These are phyloP conservation scores for Actinomortierella wolfii DNA, from an alignment of 371 early-diverging fungal species.

Conservation along the genomic window DNA sequence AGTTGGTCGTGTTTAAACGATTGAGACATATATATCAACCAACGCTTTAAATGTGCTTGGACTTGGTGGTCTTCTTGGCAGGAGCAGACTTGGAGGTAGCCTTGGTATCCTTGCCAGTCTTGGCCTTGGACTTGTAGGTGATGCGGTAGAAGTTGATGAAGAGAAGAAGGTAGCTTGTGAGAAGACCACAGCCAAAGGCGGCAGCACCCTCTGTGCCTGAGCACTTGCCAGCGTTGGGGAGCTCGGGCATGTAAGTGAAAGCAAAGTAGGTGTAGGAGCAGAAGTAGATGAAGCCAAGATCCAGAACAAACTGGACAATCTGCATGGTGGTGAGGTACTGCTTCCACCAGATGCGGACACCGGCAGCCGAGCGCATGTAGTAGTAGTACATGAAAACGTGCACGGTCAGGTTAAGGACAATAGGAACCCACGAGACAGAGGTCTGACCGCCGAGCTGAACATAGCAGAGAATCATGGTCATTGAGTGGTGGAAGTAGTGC, in stretches of 20 bases:
- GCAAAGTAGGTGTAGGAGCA: slow-evolving; percentile 84
- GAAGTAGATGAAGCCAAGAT: slow-evolving; percentile 78
- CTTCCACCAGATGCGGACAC: slow-evolving; percentile 92
- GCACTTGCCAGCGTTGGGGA: slow-evolving; percentile 79
- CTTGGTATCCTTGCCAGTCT: slow-evolving; percentile 41
- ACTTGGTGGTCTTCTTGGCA: slow-evolving; percentile 34
- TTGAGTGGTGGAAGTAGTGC: slow-evolving; percentile 90
- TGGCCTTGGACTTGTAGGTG: slow-evolving; percentile 71
- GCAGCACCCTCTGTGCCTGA: slow-evolving; percentile 83
- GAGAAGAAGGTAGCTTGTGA: slow-evolving; percentile 83
- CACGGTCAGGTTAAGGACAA: slow-evolving; percentile 84
- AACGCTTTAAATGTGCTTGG: slow-evolving; percentile 38
- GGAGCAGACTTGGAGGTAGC: slow-evolving; percentile 24
- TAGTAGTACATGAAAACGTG: slow-evolving; percentile 93
- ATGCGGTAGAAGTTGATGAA: slow-evolving; percentile 89
- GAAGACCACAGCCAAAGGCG: slow-evolving; percentile 77
- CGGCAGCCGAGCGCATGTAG: slow-evolving; percentile 87
- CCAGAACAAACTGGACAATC: slow-evolving; percentile 89
- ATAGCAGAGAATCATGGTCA: slow-evolving; percentile 90
- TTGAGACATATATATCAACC: too few relatives aligned
- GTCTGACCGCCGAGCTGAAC: slow-evolving; percentile 81
- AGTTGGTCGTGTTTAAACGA: too few relatives aligned
- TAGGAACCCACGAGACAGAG: slow-evolving; percentile 83
- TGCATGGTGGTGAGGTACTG: slow-evolving; percentile 88
- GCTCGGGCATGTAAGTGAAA: slow-evolving; percentile 66